These are phyloP conservation scores for Mycena kentingensis DNA, from an alignment of 768 basidiomycete genomes.

Conservation along the genomic window DNA sequence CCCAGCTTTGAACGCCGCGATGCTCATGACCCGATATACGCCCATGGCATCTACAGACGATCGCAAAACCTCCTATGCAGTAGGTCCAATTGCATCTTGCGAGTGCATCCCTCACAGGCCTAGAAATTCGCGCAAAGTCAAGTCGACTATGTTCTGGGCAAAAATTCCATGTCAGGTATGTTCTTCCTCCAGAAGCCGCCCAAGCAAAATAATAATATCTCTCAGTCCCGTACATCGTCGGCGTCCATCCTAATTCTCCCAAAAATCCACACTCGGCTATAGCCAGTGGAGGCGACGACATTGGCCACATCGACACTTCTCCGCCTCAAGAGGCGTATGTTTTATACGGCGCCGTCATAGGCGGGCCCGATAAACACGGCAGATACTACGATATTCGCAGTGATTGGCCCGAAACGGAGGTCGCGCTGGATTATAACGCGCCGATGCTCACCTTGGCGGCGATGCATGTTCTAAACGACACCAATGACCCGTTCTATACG, in stretches of 20 bases:
- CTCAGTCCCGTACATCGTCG: constrained; percentile 86
- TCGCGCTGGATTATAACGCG: constrained; percentile 88
- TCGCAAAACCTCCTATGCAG: constrained; percentile 63
- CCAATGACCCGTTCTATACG: constrained; percentile 76
- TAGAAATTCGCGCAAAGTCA: constrained; percentile 77
- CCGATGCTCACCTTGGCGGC: constrained; percentile 87
- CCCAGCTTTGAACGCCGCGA: constrained; percentile 84
- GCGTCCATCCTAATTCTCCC: constrained; percentile 87
- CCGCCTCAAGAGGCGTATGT: constrained; percentile 74
- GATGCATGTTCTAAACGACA: constrained; percentile 68
- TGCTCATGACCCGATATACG: constrained; percentile 78
- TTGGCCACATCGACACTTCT: constrained; percentile 66
- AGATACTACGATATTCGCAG: constrained; percentile 82
- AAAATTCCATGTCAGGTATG: constrained; percentile 86
- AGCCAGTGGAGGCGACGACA: constrained; percentile 80
- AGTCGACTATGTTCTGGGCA: constrained; percentile 79
- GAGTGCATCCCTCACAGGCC: neutral
- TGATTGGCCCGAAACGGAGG: constrained; percentile 89
- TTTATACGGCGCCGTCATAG: constrained; percentile 85
- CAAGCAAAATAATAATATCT: too few relatives aligned
- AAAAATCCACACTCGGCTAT: constrained; percentile 88
- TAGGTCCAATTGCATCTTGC: constrained; percentile 29
- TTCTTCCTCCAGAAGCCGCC: too few relatives aligned
- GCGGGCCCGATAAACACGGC: constrained; percentile 79
- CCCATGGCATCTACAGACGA: constrained; percentile 64